Evolutionary conservation across 352 stramenopile species (phyloP).

Genomic region (Pythium pyrilobum): DNA sequence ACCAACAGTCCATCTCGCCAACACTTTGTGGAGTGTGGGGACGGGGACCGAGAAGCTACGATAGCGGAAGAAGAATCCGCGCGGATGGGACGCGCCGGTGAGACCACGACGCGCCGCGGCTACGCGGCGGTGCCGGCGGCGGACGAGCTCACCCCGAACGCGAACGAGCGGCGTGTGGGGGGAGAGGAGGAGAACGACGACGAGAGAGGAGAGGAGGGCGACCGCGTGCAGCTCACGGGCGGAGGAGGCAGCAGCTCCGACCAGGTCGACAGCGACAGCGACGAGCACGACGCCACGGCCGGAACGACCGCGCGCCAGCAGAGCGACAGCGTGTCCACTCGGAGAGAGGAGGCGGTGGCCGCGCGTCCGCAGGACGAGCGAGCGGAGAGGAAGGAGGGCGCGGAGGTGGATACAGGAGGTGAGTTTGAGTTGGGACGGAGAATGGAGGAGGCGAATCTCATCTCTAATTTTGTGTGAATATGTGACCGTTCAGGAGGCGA

Average conservation of each 20-base stretch:
- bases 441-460: no score
- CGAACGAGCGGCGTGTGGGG: conserved; percentile 22
- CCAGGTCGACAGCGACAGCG: conserved; percentile 7
- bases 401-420: no score
- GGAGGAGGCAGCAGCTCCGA: conserved; percentile 7
- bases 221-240: conserved; percentile 18
- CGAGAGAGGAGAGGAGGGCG: conserved; percentile 14
- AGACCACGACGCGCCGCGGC: conserved; percentile 15
- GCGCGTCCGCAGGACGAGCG: conserved; percentile 7
- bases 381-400: conserved; percentile 7
- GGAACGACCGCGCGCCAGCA: background rate
- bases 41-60: no score
- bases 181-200: conserved; percentile 16
- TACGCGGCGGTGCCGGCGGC: conserved; percentile 52
- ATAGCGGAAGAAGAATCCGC: no score
- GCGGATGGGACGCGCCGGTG: no score
- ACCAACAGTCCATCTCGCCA: no score
- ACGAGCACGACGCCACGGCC: background rate
- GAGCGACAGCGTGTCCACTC: background rate
- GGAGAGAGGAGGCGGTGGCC: background rate
- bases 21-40: no score
- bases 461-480: no score
- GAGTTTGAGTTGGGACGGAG: no score
- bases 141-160: conserved; percentile 26
- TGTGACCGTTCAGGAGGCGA: no score